These are phyloP conservation scores for Cystobasidiaceae sp. DNA, from an alignment of 1,284 basidiomycete genomes.

Conservation along the genomic window DNA sequence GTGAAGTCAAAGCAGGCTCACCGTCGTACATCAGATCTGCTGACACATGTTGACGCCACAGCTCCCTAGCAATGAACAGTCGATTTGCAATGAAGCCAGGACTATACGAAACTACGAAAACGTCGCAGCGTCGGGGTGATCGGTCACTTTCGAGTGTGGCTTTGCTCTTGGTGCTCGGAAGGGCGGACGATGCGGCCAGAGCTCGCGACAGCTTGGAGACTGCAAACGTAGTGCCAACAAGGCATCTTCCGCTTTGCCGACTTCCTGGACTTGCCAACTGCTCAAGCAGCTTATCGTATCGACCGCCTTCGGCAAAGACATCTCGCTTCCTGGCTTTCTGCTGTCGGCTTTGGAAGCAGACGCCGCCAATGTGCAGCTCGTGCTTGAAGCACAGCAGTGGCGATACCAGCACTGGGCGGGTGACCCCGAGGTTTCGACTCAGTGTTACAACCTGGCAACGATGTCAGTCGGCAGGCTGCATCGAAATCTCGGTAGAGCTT, in stretches of 20 bases:
- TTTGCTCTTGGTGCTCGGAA: slow-evolving; percentile 5
- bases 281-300: slow-evolving; percentile 54
- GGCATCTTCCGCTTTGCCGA: slow-evolving; percentile 42
- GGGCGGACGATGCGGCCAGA: slow-evolving; percentile 42
- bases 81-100: slow-evolving; percentile 50
- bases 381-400: slow-evolving; percentile 48
- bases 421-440: slow-evolving; percentile 50
- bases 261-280: slow-evolving; percentile 49
- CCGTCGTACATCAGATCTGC: slow-evolving; percentile 50
- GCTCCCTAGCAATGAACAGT: slow-evolving; percentile 52
- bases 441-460: slow-evolving; percentile 48
- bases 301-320: slow-evolving; percentile 51
- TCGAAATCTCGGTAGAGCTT: neutral
- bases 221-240: slow-evolving; percentile 54
- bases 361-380: slow-evolving; percentile 52
- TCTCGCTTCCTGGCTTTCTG: slow-evolving; percentile 50
- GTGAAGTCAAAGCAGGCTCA: neutral
- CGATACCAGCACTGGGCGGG: slow-evolving; percentile 50
- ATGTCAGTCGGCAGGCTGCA: slow-evolving; percentile 36
- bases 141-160: slow-evolving; percentile 5
- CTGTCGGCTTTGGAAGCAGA: slow-evolving; percentile 53
- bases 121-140: slow-evolving; percentile 52
- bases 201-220: slow-evolving; percentile 52
- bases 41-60: slow-evolving; percentile 54
- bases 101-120: slow-evolving; percentile 53